Evolutionary conservation across 2,329 filamentous ascomycete species (phyloP).

Genomic region (Hirsutella thompsonii): DNA sequence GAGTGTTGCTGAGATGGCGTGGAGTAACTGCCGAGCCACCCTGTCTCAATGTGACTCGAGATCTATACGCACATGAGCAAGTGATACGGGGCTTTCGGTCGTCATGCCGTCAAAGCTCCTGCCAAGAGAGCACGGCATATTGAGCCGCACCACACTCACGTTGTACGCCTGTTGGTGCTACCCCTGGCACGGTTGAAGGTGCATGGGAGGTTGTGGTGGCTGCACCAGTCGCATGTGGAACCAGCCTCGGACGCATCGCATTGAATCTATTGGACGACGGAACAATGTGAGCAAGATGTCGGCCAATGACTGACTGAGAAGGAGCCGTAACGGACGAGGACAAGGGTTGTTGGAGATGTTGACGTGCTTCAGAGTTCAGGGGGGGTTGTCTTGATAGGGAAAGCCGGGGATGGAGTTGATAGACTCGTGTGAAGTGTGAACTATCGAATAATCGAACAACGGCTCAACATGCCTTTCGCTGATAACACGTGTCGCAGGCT

Average conservation of each 20-base stretch:
- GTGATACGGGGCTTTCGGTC: no score
- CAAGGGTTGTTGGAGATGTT: no score
- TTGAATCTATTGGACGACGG: constrained; percentile 26
- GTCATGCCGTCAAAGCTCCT: no score
- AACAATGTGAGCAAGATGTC: not conserved
- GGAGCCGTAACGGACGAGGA: not conserved
- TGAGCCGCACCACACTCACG: not conserved
- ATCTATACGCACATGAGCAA: no score
- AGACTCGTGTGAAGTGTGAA: no score
- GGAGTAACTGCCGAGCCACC: no score
- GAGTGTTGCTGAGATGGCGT: no score
- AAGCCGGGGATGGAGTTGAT: not conserved
- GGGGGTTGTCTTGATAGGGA: no score
- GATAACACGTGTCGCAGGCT: constrained; percentile 36
- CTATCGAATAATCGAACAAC: no score
- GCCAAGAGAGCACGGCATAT: not conserved
- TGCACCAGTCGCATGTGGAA: constrained; percentile 34
- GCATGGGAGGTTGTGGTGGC: constrained; percentile 31
- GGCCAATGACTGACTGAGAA: not conserved
- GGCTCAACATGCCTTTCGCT: constrained; percentile 26
- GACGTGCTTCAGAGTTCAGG: no score
- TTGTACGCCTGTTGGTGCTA: not conserved
- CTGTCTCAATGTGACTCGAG: no score
- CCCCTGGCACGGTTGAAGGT: constrained; percentile 20
- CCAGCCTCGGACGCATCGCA: constrained; percentile 27